These are phyloP conservation scores for Phialocephala sp. DNA, from an alignment of 2,329 filamentous ascomycete genomes.

Conservation along the genomic window DNA sequence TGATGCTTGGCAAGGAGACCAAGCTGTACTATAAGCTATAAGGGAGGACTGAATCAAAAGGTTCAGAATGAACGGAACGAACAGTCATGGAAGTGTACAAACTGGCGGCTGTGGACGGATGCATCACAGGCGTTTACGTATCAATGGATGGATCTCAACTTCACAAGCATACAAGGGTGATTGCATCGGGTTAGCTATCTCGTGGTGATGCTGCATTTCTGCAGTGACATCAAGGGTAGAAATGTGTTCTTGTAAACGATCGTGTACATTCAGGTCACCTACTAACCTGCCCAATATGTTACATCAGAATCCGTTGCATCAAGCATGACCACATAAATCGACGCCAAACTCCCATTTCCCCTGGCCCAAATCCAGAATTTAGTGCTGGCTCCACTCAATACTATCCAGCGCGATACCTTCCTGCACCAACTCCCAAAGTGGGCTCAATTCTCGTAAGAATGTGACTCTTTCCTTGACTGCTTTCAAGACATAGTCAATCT, in stretches of 20 bases:
- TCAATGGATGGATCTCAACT: constrained; percentile 34
- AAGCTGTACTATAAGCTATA: constrained; percentile 5
- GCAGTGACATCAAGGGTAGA: constrained; percentile 11
- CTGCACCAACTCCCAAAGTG: constrained; percentile 96
- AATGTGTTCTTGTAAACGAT: constrained; percentile 23
- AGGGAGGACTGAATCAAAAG: neutral
- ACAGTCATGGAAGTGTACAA: constrained; percentile 7
- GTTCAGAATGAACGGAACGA: neutral
- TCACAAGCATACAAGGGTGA: constrained; percentile 6
- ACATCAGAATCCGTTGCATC: constrained; percentile 19
- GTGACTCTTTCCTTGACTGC: constrained; percentile 89
- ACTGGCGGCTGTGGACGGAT: constrained; percentile 15
- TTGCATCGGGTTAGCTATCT: neutral
- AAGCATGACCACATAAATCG: constrained; percentile 14
- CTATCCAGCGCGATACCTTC: constrained; percentile 94
- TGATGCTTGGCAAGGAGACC: neutral
- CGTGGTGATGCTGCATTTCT: neutral
- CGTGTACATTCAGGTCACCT: constrained; percentile 24
- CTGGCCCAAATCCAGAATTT: constrained; percentile 33
- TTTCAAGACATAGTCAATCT: constrained; percentile 97
- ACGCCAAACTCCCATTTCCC: constrained; percentile 16
- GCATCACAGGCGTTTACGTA: constrained; percentile 30
- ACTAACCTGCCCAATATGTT: constrained; percentile 19
- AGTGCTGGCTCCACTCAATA: constrained; percentile 99
- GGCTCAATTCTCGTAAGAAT: constrained; percentile 93